Evolutionary conservation across 768 basidiomycete genomes (phyloP).

Genomic region (Hypsizygus marmoreus): DNA sequence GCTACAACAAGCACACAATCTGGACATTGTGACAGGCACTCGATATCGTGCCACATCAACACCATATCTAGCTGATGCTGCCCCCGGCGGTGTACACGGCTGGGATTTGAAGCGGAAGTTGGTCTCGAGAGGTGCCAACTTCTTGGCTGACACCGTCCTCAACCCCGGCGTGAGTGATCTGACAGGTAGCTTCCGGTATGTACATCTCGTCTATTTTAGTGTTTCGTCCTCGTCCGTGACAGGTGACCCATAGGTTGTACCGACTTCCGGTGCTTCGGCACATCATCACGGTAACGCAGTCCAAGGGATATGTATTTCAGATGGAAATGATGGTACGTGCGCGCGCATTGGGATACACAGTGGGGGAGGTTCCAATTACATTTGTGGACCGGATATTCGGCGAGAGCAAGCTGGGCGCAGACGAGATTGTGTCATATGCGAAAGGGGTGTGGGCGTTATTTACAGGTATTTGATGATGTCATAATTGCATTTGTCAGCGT

Average conservation of each 20-base stretch:
- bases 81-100: slow-evolving; percentile 85
- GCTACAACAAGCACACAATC: slow-evolving; percentile 80
- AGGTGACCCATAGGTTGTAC: slow-evolving; percentile 65
- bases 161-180: slow-evolving; percentile 87
- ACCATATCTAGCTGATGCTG: slow-evolving; percentile 56
- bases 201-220: slow-evolving; percentile 14
- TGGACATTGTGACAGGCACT: slow-evolving; percentile 93
- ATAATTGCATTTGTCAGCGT: slow-evolving; percentile 31
- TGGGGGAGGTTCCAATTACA: slow-evolving; percentile 92
- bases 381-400: slow-evolving; percentile 94
- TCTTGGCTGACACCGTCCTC: slow-evolving; percentile 82
- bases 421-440: slow-evolving; percentile 84
- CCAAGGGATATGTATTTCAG: slow-evolving; percentile 94
- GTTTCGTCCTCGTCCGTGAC: too few species aligned
- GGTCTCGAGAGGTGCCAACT: slow-evolving; percentile 88
- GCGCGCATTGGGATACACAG: slow-evolving; percentile 76
- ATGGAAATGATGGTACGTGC: slow-evolving; percentile 99
- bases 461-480: slow-evolving; percentile 55
- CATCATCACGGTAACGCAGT: slow-evolving; percentile 82
- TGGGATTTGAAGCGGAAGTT: slow-evolving; percentile 92
- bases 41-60: slow-evolving; percentile 71
- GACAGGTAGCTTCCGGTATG: slow-evolving; percentile 87
- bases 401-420: slow-evolving; percentile 88
- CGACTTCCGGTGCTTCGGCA: slow-evolving; percentile 73
- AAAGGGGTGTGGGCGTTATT: slow-evolving; percentile 87